A percentile compares a stretch with the other conserved stretches of the same genome.
phyloP scores from a whole-genome alignment of 805 yeast genomes.

The Cyberlindnera misumaiensis region DNA sequence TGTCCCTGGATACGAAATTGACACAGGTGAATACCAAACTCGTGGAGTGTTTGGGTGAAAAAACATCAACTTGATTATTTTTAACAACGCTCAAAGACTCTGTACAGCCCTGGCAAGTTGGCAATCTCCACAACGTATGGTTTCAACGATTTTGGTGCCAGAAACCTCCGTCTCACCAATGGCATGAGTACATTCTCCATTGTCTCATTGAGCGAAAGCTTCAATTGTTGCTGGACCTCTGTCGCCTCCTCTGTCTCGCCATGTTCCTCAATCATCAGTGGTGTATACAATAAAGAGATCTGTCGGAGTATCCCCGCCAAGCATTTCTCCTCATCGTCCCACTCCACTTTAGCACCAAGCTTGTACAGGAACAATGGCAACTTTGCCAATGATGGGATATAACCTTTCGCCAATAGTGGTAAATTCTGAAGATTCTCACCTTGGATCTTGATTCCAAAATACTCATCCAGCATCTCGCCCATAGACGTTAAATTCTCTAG shows the following conservation, averaged over 20 bases:
- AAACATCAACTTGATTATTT: background rate
- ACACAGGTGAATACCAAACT: too few relatives aligned
- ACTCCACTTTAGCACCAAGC: conserved; percentile 52
- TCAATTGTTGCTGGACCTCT: conserved; percentile 20
- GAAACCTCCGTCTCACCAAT: conserved; percentile 47
- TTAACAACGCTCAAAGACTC: conserved; percentile 89
- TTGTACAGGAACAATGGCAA: conserved; percentile 61
- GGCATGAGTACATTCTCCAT: conserved; percentile 66
- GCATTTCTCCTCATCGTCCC: conserved; percentile 64
- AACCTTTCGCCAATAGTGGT: conserved; percentile 64
- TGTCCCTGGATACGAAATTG: conserved; percentile 11
- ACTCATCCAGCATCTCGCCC: conserved; percentile 77
- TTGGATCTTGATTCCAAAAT: conserved; percentile 51
- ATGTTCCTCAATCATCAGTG: conserved; percentile 38
- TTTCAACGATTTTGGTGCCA: conserved; percentile 52
- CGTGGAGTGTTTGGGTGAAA: too few relatives aligned
- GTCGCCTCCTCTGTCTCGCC: conserved; percentile 19
- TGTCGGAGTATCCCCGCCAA: conserved; percentile 58
- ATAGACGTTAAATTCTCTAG: conserved; percentile 34
- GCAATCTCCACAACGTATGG: conserved; percentile 76
- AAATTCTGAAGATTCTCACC: conserved; percentile 30
- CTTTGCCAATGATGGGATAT: conserved; percentile 56
- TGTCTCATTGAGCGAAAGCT: conserved; percentile 26
- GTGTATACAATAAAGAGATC: conserved; percentile 67
- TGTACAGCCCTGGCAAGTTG: conserved; percentile 82